phyloP scores from a whole-genome alignment of 805 yeast species.

The Aciculoconidium aculeatum region DNA sequence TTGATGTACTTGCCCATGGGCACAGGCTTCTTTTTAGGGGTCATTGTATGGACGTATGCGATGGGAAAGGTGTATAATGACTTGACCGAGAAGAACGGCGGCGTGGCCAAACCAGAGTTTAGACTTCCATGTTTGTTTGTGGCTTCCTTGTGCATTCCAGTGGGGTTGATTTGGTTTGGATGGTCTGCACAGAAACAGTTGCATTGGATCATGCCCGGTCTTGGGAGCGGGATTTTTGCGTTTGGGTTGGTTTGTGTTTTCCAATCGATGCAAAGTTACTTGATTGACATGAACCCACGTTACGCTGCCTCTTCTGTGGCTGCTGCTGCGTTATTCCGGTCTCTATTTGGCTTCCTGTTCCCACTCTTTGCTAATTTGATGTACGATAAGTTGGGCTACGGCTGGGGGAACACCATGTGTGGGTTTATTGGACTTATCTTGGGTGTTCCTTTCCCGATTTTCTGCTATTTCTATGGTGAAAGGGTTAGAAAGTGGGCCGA shows the following conservation, averaged over 20 bases:
- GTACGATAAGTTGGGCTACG: slow-evolving; percentile 54
- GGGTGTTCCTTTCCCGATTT: slow-evolving; percentile 65
- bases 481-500: slow-evolving; percentile 55
- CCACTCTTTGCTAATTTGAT: slow-evolving; percentile 59
- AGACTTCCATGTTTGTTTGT: slow-evolving; percentile 48
- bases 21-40: slow-evolving; percentile 48
- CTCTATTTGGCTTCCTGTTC: slow-evolving; percentile 62
- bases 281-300: slow-evolving; percentile 65
- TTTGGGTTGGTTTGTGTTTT: slow-evolving; percentile 58
- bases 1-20: slow-evolving; percentile 55
- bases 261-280: slow-evolving; percentile 60
- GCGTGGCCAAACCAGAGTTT: slow-evolving; percentile 57
- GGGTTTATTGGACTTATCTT: slow-evolving; percentile 51
- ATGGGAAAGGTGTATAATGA: slow-evolving; percentile 36
- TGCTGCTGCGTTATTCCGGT: slow-evolving; percentile 63
- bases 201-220: slow-evolving; percentile 58
- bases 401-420: slow-evolving; percentile 67
- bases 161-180: slow-evolving; percentile 64
- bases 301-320: slow-evolving; percentile 67
- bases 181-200: slow-evolving; percentile 58
- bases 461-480: slow-evolving; percentile 53
- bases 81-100: slow-evolving; percentile 38
- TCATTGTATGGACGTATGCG: slow-evolving; percentile 40
- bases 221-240: slow-evolving; percentile 58
- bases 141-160: slow-evolving; percentile 48